Base-by-base conservation (phyloP, 225 moss, liverwort and hornwort genomes). In the Takakia lepidozioides region DNA sequence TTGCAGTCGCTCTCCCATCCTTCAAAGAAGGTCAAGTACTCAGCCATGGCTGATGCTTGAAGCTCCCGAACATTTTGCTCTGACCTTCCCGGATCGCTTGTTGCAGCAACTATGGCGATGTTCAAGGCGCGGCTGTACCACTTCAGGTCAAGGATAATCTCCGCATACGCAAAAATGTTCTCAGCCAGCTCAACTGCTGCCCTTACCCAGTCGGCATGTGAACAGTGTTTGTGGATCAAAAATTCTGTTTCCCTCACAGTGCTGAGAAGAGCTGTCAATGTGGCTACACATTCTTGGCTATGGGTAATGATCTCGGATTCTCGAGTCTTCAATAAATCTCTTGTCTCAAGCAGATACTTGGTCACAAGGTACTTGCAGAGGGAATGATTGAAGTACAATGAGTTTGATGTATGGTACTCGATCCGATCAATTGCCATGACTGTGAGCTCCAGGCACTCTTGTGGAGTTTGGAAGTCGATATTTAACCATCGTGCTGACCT, bases 131-230 rank as follows among this genome's bases (percentile, higher is more conserved):
- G 27, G 25, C 37, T 63, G 26, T 67, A 72, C 72, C 72, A 72
- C 20, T 34, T 46, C 5, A 72, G 58, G 42, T 72, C 72, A 19
- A 72, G 49, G 32, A 72, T 72, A 22, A 67, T 50, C 58, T 67
- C 72, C 11, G 67, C 62, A 41, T 66, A 72, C 4, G 34, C 67
- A 36, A 53, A 58, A 25, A 61, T 72, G 27, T 72, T 72, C 62
- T 72, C 72, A 22, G 65, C 61, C 2, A 72, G 62, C 54, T 72
- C 72, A 27, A 67, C 62, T 37, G 72, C 72, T 16, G 67, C 62
- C 67, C 22, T 44, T 9, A 72, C 38, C 72, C 72, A 72, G 2
- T 45, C 39, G 16, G 48, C 35, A 18, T 48, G 34, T 24, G 37
- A 13, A 29, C 74, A 62, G 44, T 72, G 72, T 42, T 58, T 72